phyloP scores from a whole-genome alignment of 2,329 filamentous ascomycete species.

The Diaporthe vexans region DNA sequence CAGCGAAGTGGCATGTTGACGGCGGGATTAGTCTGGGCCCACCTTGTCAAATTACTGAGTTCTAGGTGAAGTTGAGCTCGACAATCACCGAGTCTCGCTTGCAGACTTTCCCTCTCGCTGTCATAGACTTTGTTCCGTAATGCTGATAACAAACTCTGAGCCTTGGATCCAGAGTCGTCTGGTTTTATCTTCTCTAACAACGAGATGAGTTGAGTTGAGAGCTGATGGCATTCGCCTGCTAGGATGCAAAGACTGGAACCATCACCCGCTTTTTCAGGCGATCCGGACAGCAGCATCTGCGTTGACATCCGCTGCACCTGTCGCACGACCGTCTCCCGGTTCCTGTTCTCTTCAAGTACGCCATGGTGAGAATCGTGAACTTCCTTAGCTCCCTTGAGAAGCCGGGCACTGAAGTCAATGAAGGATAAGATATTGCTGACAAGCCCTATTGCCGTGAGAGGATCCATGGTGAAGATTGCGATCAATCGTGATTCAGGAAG shows the following conservation, averaged over 20 bases:
- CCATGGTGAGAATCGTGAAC: conserved; percentile 1
- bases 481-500: not conserved
- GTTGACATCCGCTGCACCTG: conserved; percentile 16
- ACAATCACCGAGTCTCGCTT: not conserved
- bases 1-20: not conserved
- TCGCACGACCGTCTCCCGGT: conserved; percentile 9
- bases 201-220: not conserved
- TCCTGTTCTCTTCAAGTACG: conserved; percentile 13
- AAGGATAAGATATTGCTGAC: conserved; percentile 7
- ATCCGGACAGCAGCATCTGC: not conserved
- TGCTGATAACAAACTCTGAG: not conserved
- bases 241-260: not conserved
- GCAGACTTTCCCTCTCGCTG: conserved; percentile 6
- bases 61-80: conserved; percentile 17
- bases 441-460: conserved; percentile 16
- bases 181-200: conserved; percentile 18
- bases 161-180: not conserved
- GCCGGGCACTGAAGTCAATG: conserved; percentile 1
- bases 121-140: conserved; percentile 17
- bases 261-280: not conserved
- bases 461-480: not conserved
- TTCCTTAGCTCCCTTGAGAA: not conserved
- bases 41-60: conserved; percentile 16
- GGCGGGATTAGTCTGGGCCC: not conserved
- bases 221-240: conserved; percentile 1